A percentile compares a stretch with the other conserved stretches of the same genome.
phyloP scores from a whole-genome alignment of 306 rosid genomes.

The Macrotyloma uniflorum region DNA sequence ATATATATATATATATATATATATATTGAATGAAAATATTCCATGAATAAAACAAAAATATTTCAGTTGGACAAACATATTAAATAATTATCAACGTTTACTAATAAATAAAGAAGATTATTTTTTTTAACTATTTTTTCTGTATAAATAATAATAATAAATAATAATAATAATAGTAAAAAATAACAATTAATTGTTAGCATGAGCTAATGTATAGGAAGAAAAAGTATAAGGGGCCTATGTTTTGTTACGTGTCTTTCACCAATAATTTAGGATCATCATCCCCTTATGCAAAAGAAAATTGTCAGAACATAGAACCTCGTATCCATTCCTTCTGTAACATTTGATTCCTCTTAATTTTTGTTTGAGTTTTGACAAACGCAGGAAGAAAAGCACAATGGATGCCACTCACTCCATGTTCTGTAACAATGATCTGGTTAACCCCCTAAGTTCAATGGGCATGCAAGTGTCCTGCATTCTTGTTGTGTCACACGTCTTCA shows the following conservation, averaged over 20 bases:
- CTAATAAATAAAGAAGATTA: too few species aligned
- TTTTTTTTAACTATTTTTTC: too few species aligned
- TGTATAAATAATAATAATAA: too few species aligned
- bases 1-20: too few species aligned
- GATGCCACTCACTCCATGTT: conserved; percentile 76
- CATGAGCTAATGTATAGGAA: conserved; percentile 32
- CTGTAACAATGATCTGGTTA: conserved; percentile 61
- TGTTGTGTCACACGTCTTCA: conserved; percentile 86
- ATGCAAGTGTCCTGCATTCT: conserved; percentile 86
- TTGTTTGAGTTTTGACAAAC: not conserved
- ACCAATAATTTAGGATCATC: conserved; percentile 49
- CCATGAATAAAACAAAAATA: too few species aligned
- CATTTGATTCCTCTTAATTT: conserved; percentile 3
- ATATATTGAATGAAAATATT: too few species aligned
- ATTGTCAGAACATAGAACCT: not conserved
- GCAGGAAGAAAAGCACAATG: conserved; percentile 53
- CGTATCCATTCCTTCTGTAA: not conserved
- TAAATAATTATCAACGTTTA: too few species aligned
- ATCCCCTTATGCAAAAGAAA: not conserved
- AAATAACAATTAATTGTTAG: conserved; percentile 16
- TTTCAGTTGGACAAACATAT: too few species aligned
- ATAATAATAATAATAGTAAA: too few species aligned
- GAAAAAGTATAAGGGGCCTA: conserved; percentile 36
- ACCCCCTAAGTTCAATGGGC: conserved; percentile 88
- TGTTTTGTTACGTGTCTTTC: conserved; percentile 33